Percentiles rank a stretch among this genome's conserved stretches.
Conservation (phyloP, 106 monocot genomes). For the Dioscorea dumetorum region DNA sequence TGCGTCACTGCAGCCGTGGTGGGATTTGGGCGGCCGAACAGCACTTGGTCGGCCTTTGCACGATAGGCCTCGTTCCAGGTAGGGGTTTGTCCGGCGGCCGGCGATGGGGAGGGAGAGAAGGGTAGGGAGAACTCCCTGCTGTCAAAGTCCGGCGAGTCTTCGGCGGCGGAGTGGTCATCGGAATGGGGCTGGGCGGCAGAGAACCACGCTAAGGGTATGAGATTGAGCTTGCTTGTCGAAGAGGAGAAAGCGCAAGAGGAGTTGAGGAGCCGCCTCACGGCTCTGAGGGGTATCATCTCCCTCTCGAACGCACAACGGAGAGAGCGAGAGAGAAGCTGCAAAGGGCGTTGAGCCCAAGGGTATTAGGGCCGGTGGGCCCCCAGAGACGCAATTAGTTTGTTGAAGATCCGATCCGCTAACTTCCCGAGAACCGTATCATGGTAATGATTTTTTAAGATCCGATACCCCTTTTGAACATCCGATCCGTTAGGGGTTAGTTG, state of each 20-base stretch:
- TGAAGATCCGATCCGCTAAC: no score
- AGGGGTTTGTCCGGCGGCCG: conserved; percentile 1
- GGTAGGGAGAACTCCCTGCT: conserved; percentile 43
- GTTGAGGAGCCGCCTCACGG: background rate
- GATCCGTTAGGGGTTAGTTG: no score
- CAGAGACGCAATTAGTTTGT: no score
- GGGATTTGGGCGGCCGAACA: conserved; percentile 28
- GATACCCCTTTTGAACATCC: no score
- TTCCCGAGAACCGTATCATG: no score
- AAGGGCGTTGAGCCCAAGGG: no score
- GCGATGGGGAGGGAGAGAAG: background rate
- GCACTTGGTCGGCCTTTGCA: conserved; percentile 53
- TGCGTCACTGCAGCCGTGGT: background rate
- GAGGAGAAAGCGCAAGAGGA: conserved; percentile 4
- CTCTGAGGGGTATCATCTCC: background rate
- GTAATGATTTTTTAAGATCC: no score
- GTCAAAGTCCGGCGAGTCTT: conserved; percentile 39
- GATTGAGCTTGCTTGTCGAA: background rate
- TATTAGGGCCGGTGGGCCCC: no score
- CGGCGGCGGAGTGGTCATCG: conserved; percentile 11
- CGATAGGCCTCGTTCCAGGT: conserved; percentile 55
- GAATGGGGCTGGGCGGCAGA: conserved; percentile 11
- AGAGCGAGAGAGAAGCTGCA: no score
- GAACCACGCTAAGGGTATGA: conserved; percentile 10
- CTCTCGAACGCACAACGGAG: background rate